Evolutionary conservation across 805 yeast genomes (phyloP).

Genomic region (Candida khao-thaluensis): DNA sequence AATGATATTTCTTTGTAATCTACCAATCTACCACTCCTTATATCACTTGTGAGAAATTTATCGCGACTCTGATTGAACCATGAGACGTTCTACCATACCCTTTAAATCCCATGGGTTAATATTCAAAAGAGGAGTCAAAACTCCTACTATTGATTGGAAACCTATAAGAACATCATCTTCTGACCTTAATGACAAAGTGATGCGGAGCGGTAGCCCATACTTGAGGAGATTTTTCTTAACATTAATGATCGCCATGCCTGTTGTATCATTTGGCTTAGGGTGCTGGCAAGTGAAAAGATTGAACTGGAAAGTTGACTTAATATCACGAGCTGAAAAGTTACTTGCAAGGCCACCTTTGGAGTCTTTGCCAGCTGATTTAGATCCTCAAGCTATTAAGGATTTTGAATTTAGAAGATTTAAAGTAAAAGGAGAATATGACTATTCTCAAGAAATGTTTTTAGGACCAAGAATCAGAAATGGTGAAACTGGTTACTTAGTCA

Average conservation of each 20-base stretch:
- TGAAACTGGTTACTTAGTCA: conserved; percentile 70
- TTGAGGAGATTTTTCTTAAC: conserved; percentile 44
- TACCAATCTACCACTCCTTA: too few species aligned
- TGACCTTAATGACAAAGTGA: conserved; percentile 37
- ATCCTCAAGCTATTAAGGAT: conserved; percentile 63
- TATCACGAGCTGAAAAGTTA: conserved; percentile 80
- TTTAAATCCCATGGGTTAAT: background rate
- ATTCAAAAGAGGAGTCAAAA: conserved; percentile 39
- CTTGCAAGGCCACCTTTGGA: conserved; percentile 70
- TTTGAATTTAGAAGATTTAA: conserved; percentile 81
- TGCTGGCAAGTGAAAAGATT: conserved; percentile 89
- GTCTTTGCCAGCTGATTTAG: conserved; percentile 59
- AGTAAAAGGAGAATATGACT: conserved; percentile 77
- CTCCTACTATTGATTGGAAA: conserved; percentile 81
- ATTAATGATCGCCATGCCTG: conserved; percentile 71
- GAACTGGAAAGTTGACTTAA: conserved; percentile 82
- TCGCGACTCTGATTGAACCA: background rate
- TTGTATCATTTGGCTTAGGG: conserved; percentile 81
- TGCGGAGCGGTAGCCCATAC: conserved; percentile 35
- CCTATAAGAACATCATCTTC: conserved; percentile 57
- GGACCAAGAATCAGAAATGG: conserved; percentile 81
- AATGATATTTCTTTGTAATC: conserved; percentile 3
- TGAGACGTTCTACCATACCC: conserved; percentile 2
- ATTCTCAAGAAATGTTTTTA: conserved; percentile 82
- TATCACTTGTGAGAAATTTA: too few species aligned